Conservation (phyloP, 805 yeast genomes). For the Teunomyces tritomae region DNA sequence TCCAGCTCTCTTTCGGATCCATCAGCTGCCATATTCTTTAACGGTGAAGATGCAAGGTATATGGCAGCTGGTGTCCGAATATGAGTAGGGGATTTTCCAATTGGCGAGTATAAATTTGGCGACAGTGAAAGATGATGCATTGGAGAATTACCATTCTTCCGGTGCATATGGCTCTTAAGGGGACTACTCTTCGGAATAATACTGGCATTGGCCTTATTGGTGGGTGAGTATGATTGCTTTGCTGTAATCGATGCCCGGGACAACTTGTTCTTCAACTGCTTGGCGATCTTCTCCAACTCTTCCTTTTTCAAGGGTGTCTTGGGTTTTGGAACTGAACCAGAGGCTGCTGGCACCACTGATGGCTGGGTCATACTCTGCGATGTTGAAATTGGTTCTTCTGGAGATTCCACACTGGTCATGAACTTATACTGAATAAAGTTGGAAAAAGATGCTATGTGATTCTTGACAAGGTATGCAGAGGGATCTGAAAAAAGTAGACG, state of each 20-base stretch:
- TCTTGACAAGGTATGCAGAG: too few species aligned
- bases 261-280: conserved; percentile 39
- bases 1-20: conserved; percentile 17
- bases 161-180: conserved; percentile 27
- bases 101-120: conserved; percentile 37
- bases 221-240: conserved; percentile 28
- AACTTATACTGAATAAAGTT: background rate
- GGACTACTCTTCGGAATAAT: conserved; percentile 25
- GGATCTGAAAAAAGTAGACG: too few species aligned
- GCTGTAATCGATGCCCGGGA: conserved; percentile 46
- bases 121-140: conserved; percentile 24
- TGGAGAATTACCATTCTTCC: conserved; percentile 23
- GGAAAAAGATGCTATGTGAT: too few species aligned
- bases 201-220: conserved; percentile 7
- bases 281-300: conserved; percentile 44
- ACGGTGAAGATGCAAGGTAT: conserved; percentile 35
- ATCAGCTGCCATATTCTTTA: conserved; percentile 20
- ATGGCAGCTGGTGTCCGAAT: conserved; percentile 34
- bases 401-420: conserved; percentile 2
- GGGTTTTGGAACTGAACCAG: conserved; percentile 12
- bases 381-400: conserved; percentile 1
- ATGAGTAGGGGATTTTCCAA: conserved; percentile 40
- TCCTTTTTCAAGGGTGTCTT: conserved; percentile 42
- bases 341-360: conserved; percentile 5
- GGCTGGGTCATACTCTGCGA: background rate